Conservation (phyloP, 805 yeast genomes). For the Kuraishia piskuri region DNA sequence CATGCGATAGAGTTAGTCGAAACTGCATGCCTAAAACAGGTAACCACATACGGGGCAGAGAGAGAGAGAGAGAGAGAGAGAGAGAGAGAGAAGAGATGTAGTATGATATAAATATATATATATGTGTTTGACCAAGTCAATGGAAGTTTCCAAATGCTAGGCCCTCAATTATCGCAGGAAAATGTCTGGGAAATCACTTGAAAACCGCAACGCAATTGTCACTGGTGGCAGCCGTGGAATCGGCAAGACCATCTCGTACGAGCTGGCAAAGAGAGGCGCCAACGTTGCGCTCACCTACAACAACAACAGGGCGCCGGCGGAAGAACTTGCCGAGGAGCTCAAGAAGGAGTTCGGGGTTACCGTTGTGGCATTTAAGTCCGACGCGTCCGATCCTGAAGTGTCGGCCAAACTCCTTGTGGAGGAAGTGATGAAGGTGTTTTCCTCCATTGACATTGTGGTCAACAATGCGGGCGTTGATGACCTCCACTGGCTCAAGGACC, state of each 20-base stretch:
- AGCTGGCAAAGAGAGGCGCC: constrained; percentile 10
- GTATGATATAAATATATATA: too few relatives aligned
- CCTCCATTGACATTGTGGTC: constrained; percentile 10
- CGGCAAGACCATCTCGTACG: constrained; percentile 10
- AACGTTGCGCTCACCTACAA: constrained; percentile 11
- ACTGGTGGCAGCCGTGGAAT: constrained; percentile 15
- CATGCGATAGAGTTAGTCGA: neutral
- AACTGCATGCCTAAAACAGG: neutral
- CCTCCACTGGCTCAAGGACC: constrained; percentile 4
- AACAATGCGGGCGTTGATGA: constrained; percentile 14
- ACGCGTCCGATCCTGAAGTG: constrained; percentile 1
- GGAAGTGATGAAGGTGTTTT: constrained; percentile 5
- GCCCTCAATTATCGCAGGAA: too few relatives aligned
- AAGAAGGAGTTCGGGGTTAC: constrained; percentile 6
- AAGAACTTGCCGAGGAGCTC: constrained; percentile 5
- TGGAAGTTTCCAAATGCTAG: neutral
- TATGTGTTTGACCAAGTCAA: too few relatives aligned
- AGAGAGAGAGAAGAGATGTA: too few relatives aligned
- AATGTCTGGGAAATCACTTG: neutral
- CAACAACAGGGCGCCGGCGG: constrained; percentile 2
- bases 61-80: too few relatives aligned
- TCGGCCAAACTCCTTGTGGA: constrained; percentile 5
- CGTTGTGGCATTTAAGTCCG: constrained; percentile 7
- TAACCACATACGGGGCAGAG: neutral
- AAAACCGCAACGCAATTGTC: constrained; percentile 8